phyloP scores from a whole-genome alignment of 139 green algal species.

The Picochlorum sp. region DNA sequence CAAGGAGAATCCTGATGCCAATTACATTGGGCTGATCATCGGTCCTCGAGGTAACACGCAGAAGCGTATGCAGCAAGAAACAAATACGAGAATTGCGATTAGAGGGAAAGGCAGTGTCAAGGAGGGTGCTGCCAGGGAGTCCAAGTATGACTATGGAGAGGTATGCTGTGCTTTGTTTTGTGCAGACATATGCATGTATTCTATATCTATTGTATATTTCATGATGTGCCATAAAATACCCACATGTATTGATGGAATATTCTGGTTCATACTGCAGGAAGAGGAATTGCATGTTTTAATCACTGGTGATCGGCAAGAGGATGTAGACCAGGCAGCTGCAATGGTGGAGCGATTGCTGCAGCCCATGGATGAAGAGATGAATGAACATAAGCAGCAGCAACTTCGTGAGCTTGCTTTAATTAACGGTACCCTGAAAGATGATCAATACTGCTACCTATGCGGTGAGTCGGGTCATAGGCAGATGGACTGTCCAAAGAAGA shows the following conservation, averaged over 20 bases:
- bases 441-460: slow-evolving; percentile 50
- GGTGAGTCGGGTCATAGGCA: slow-evolving; percentile 29
- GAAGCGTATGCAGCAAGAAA: slow-evolving; percentile 96
- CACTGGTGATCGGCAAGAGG: slow-evolving; percentile 77
- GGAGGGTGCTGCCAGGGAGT: slow-evolving; percentile 61
- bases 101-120: slow-evolving; percentile 75
- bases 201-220: too few relatives aligned
- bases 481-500: slow-evolving; percentile 47
- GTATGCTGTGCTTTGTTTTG: too few relatives aligned
- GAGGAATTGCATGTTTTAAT: slow-evolving; percentile 97
- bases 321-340: slow-evolving; percentile 47
- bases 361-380: slow-evolving; percentile 75
- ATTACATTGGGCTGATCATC: slow-evolving; percentile 99
- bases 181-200: too few relatives aligned
- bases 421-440: slow-evolving; percentile 73
- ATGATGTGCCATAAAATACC: too few relatives aligned
- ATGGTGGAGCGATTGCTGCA: slow-evolving; percentile 80
- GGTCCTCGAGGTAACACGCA: slow-evolving; percentile 95
- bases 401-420: slow-evolving; percentile 86
- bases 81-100: slow-evolving; percentile 95
- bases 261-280: slow-evolving; percentile 36
- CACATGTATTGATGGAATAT: too few relatives aligned
- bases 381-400: slow-evolving; percentile 90
- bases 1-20: slow-evolving; percentile 89
- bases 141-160: slow-evolving; percentile 84